phyloP scores from a whole-genome alignment of 331 rosid species.

The Phaseolus coccineus region DNA sequence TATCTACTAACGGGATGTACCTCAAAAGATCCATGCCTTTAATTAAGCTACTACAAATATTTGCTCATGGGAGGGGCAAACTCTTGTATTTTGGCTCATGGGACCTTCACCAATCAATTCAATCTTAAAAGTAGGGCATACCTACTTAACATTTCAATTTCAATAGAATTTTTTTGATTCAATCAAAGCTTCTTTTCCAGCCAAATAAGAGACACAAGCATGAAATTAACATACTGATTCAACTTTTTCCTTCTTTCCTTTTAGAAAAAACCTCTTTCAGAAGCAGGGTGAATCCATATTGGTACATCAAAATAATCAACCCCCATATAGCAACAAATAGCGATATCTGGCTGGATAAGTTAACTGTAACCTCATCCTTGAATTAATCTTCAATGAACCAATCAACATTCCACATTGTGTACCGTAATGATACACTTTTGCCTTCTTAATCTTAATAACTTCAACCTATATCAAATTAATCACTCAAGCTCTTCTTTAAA shows the following conservation, averaged over 20 bases:
- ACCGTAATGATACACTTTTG: slow-evolving; percentile 4
- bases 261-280: slow-evolving; percentile 24
- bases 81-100: background rate
- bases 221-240: background rate
- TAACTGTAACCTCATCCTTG: slow-evolving; percentile 19
- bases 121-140: background rate
- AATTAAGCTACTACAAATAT: background rate
- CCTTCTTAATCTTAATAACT: slow-evolving; percentile 13
- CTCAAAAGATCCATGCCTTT: background rate
- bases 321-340: background rate
- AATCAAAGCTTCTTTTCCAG: slow-evolving; percentile 5
- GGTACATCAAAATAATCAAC: slow-evolving; percentile 18
- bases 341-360: slow-evolving; percentile 1
- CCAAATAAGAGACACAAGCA: background rate
- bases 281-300: slow-evolving; percentile 8
- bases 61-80: background rate
- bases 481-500: slow-evolving; percentile 16
- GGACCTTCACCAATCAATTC: background rate
- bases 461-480: background rate
- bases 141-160: background rate
- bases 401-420: background rate
- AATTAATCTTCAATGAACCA: slow-evolving; percentile 31
- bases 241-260: background rate
- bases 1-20: background rate
- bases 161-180: background rate